Base-by-base conservation (phyloP, 345 rosid species). In the Eucalyptus guilfoylei region DNA sequence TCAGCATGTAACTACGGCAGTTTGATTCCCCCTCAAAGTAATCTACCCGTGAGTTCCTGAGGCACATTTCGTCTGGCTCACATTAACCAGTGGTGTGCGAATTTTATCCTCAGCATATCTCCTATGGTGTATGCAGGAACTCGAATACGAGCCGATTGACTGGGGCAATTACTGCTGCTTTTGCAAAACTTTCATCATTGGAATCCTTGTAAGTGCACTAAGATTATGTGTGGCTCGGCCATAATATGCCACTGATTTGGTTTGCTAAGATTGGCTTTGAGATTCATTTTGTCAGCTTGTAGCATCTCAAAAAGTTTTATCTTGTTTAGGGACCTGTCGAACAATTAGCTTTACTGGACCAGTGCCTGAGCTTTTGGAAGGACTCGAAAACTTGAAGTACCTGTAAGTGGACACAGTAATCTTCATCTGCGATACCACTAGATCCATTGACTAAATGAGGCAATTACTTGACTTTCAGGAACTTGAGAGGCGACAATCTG, bases 401-500 rank as follows among this genome's bases (percentile, higher is more conserved):
- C 86, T 45, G 90, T 89, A 89, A 89, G 87, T 30, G n/a, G n/a
- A n/a, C n/a, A n/a, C n/a, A n/a, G n/a, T n/a, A n/a, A 64, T 64
- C 76, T 64, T 64, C 21, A 87, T 85, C 32, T 45, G 21, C 86
- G 5, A 44, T 44, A 85, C 12, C 34, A 26, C 19, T 11, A 7
- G 48, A 44, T 23, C 19, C 8, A 23, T 32, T 4, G 40, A 14
- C 42, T n/a, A 24, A 12, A 60, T 62, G 28, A 44, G 34, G 21
- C 45, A 11, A 55, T 87, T 26, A 6, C 8, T 85, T 58, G 60
- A 42, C 48, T 64, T 24, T 48, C 90, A 95, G 95, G 88, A 93
- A 93, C 89, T 72, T 94, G 89, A 83, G 89, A 88, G 93, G 94
- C 89, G 94, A 95, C 90, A 92, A 93, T 26, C 91, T 94, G 40